phyloP scores from a whole-genome alignment of 225 moss, liverwort and hornwort species.

The Climacium dendroides region DNA sequence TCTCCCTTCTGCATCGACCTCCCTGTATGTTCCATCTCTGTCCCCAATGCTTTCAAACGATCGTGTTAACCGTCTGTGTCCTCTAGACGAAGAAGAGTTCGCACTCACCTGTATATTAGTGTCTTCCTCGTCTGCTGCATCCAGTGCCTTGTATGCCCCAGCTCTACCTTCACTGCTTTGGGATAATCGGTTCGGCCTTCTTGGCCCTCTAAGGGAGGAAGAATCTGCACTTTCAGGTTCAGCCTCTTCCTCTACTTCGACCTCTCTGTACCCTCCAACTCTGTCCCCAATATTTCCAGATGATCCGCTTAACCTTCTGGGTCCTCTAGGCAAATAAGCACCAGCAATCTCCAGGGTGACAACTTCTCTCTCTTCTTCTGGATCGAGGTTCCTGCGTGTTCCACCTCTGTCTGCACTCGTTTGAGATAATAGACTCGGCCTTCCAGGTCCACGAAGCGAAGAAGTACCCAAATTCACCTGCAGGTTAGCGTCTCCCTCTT shows the following conservation, averaged over 20 bases:
- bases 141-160: neutral
- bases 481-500: neutral
- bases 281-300: neutral
- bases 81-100: neutral
- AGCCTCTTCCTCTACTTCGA: neutral
- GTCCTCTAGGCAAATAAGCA: neutral
- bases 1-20: neutral
- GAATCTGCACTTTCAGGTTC: constrained; percentile 1
- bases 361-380: constrained; percentile 5
- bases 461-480: neutral
- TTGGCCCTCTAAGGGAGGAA: constrained; percentile 2
- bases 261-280: neutral
- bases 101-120: neutral
- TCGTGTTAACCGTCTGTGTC: neutral
- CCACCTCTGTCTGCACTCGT: neutral
- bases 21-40: neutral
- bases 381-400: neutral
- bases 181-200: neutral
- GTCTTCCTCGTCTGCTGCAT: neutral
- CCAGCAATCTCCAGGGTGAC: neutral
- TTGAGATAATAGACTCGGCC: constrained; percentile 5
- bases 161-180: neutral
- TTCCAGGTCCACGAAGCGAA: neutral
- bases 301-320: neutral
- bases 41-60: constrained; percentile 3